phyloP scores from a whole-genome alignment of 352 stramenopile species.

The Aphanomyces invadans region DNA sequence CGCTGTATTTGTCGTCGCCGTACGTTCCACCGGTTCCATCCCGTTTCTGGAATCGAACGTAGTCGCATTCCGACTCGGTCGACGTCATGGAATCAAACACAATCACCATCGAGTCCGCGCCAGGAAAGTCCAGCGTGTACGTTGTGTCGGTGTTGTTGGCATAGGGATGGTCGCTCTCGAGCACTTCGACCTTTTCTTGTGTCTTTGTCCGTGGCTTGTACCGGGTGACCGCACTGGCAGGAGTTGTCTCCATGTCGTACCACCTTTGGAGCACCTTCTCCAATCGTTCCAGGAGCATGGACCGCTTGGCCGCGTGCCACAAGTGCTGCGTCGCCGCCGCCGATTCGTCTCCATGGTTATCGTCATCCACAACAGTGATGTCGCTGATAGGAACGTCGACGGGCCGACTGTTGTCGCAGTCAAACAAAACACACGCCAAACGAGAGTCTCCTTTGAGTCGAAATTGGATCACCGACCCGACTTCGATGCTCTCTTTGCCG shows the following conservation, averaged over 20 bases:
- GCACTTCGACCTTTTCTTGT: conserved; percentile 65
- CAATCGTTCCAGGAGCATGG: background rate
- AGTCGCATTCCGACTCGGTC: conserved; percentile 69
- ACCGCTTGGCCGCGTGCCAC: background rate
- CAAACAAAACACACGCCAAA: conserved; percentile 53
- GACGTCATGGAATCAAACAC: conserved; percentile 71
- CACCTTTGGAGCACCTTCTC: background rate
- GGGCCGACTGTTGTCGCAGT: conserved; percentile 45
- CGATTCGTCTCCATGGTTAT: conserved; percentile 33
- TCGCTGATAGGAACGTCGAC: conserved; percentile 55
- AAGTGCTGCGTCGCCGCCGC: conserved; percentile 30
- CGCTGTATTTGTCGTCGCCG: conserved; percentile 67
- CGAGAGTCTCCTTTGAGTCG: conserved; percentile 36
- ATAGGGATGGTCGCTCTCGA: conserved; percentile 76
- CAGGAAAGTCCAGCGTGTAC: conserved; percentile 56
- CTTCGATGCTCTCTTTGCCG: conserved; percentile 65
- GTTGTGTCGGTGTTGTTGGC: conserved; percentile 46
- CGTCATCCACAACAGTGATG: conserved; percentile 39
- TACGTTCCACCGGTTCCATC: conserved; percentile 24
- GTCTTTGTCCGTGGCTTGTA: conserved; percentile 44
- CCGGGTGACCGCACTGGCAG: background rate
- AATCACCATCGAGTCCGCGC: conserved; percentile 61
- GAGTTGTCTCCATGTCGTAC: background rate
- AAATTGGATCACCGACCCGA: conserved; percentile 56
- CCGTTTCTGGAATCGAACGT: conserved; percentile 50